Evolutionary conservation across 2,329 filamentous ascomycete genomes (phyloP), one percentile per base, ranked within the genome.

Genomic region (Diaporthe aspalathi): DNA sequence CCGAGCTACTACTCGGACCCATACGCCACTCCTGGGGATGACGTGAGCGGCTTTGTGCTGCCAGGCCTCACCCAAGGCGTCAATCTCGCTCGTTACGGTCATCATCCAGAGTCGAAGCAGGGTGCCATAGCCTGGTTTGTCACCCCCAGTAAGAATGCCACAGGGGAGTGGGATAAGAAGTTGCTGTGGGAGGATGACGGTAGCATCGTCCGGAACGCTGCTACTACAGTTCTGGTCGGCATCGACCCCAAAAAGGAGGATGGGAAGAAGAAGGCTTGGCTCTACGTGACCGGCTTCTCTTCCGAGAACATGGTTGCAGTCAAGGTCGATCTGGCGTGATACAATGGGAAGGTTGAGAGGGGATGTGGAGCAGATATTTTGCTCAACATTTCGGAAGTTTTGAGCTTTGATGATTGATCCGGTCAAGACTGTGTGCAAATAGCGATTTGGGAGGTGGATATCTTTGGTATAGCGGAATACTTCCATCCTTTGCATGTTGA

Each of bases 171-270:
- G 83, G 80, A 84, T 63, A 84, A 81, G 24, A 80, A 77, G n/a
- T 63, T 89, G 2, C 57, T 91, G 0, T 90, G 91, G 71, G 83
- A 88, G 54, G 89, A 91, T 73, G 88, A 91, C 63, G 87, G 89
- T 1, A 79, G 76, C 0, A 80, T 80, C 20, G 79, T 91, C 32
- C 80, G 88, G 14, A 83, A 81, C 7, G 84, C 83, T 0, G 90
- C 86, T 70, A 80, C 83, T 0, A 86, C 87, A 0, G 83, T 90
- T 0, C 70, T 91, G 53, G 82, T 91, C 1, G 83, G 84, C 0
- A 84, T 88, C 66, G 83, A 89, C 49, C 87, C 87, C 0, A 75
- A 76, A 17, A 74, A 80, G 16, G 83, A 85, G 60, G 79, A 73
- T 0, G 83, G 83, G 0, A 81, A 83, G 74, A 83, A 85, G 22